These are phyloP conservation scores for Picea sitchensis DNA, from an alignment of 75 land plant genomes.

Conservation along the genomic window DNA sequence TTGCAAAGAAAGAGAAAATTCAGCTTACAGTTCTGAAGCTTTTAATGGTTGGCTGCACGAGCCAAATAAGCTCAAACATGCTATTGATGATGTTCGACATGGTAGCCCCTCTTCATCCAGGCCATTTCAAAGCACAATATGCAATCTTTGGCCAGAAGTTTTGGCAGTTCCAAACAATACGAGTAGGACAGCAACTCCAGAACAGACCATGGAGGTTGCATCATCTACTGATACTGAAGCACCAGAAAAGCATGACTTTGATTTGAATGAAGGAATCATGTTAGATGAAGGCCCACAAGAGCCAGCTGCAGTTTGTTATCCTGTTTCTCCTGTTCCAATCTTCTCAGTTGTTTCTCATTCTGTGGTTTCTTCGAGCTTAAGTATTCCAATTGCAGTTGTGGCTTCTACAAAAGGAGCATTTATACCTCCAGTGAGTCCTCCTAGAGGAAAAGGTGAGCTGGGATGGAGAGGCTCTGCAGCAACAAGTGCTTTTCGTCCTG, in stretches of 20 bases:
- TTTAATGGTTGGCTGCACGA: not conserved
- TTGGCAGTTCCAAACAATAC: no score
- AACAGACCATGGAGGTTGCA: not conserved
- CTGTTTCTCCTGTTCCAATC: constrained; percentile 10
- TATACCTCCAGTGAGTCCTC: constrained; percentile 15
- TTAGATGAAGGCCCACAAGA: constrained; percentile 26
- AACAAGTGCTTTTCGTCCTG: constrained; percentile 57
- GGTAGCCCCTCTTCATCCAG: no score
- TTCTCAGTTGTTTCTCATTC: constrained; percentile 4
- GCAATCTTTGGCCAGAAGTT: no score
- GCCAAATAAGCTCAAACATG: not conserved
- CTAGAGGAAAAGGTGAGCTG: constrained; percentile 23
- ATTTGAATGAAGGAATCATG: constrained; percentile 39
- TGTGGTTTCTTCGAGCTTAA: not conserved
- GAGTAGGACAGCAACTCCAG: no score
- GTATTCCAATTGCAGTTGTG: no score
- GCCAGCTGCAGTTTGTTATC: not conserved
- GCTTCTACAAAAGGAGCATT: constrained; percentile 13
- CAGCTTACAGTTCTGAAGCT: not conserved
- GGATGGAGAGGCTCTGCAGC: constrained; percentile 71
- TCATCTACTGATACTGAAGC: not conserved
- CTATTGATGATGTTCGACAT: not conserved
- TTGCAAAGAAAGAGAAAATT: no score
- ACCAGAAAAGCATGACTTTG: constrained; percentile 24
- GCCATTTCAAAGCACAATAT: not conserved